Evolutionary conservation across 2,329 filamentous ascomycete species (phyloP).

Genomic region (Fusarium aywerte): DNA sequence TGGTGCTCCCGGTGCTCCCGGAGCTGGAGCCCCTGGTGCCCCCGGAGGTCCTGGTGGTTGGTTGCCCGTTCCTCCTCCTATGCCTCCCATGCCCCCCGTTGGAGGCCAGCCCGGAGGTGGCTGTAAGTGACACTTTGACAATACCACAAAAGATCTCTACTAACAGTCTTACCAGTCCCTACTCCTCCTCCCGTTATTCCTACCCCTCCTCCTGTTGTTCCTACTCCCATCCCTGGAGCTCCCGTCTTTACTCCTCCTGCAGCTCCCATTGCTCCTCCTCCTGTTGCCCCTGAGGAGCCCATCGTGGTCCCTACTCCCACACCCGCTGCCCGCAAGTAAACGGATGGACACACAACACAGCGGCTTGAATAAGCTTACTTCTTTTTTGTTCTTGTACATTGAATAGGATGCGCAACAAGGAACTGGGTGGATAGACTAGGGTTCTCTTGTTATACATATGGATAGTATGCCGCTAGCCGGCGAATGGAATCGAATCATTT

Average conservation of each 20-base stretch:
- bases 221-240: slow-evolving; percentile 8
- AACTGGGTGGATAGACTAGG: slow-evolving; percentile 1
- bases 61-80: slow-evolving; percentile 9
- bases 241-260: slow-evolving; percentile 5
- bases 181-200: background rate
- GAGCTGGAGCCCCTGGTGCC: background rate
- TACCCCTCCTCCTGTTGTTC: slow-evolving; percentile 8
- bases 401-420: slow-evolving; percentile 7
- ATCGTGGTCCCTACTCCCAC: slow-evolving; percentile 22
- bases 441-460: slow-evolving; percentile 7
- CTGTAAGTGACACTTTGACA: slow-evolving; percentile 14
- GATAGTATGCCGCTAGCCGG: slow-evolving; percentile 19
- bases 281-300: slow-evolving; percentile 1
- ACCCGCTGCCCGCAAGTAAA: slow-evolving; percentile 21
- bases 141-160: background rate
- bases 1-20: background rate
- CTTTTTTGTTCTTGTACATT: slow-evolving; percentile 18
- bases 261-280: background rate
- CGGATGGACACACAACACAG: background rate
- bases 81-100: background rate
- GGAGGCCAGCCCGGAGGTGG: background rate
- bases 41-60: slow-evolving; percentile 14
- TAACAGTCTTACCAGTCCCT: slow-evolving; percentile 10
- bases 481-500: background rate
- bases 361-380: background rate